Evolutionary conservation across 2,329 filamentous ascomycete genomes (phyloP), one percentile per base, ranked within the genome.

Genomic region (Colletotrichum sp.): DNA sequence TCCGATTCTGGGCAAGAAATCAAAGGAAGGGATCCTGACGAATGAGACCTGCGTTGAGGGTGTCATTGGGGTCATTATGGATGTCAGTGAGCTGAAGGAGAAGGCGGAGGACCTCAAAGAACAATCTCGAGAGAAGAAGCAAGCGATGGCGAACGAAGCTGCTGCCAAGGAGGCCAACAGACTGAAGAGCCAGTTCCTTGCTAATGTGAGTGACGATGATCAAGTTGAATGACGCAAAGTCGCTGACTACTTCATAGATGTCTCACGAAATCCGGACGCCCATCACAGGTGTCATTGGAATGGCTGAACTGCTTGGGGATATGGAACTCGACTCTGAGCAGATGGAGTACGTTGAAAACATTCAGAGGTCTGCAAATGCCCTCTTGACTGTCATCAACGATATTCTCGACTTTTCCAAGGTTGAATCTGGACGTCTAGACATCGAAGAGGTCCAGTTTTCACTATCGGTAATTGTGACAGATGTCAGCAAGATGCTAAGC

Each of bases 341-440:
- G 80, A 89, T 90, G 74, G 94, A 96, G 72, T 95, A 92, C 77
- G 93, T 94, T 4, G 93, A 95, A 78, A 95, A 95, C 77, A 95
- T 96, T 8, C 93, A 95, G 80, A 90, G 93, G 68, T 96, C 94
- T 7, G 95, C 94, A 0, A 96, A 96, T 78, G 95, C 94, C 3
- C 86, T 98, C 4, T 87, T 98, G 24, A 96, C 95, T 0, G 94
- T 98, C 55, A 98, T 98, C 84, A 98, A 98, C 81, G 95, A 98
- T 80, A 98, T 98, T 71, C 87, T 98, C 3, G 95, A 98, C 83
- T 96, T 98, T 82, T 97, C 95, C 6, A 98, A 98, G 83, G 93
- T 95, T 3, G 95, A 96, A 82, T 95, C 93, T 10, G 94, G 95
- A 4, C 89, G 93, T 9, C 85, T 96, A 24, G 94, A 96, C 77